Evolutionary conservation across 2,329 filamentous ascomycete species (phyloP), one percentile per base, ranked within the genome.

Genomic region (Canariomyces notabilis): DNA sequence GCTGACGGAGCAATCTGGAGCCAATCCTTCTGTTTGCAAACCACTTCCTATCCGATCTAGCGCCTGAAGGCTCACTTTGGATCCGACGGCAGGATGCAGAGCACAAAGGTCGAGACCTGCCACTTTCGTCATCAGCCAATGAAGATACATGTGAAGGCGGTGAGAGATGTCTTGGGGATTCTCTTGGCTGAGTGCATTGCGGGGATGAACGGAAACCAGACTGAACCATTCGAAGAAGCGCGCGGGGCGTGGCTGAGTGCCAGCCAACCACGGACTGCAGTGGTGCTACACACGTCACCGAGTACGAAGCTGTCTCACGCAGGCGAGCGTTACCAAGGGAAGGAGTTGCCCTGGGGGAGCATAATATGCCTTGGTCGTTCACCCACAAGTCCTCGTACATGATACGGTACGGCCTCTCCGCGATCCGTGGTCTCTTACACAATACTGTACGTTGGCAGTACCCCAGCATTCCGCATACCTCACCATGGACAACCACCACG

Each of bases 401-500:
- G n/a, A n/a, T n/a, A n/a, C n/a, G n/a, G n/a, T n/a, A n/a, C n/a
- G n/a, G n/a, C n/a, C n/a, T n/a, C n/a, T n/a, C n/a, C n/a, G n/a
- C n/a, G n/a, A n/a, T n/a, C n/a, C n/a, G n/a, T n/a, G n/a, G n/a
- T 37, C n/a, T 37, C 16, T 37, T 9, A 11, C 35, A 2, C 18
- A 37, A 14, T 37, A n/a, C 18, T 37, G 14, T 5, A 11, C 6
- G 18, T 18, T 6, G n/a, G n/a, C n/a, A 19, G 12, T 6, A 37
- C 15, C 23, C 22, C 6, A 22, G 23, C 18, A 12, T 23, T 9
- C 12, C 18, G 12, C 33, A 14, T 18, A 26, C 41, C 19, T 14
- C 42, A 38, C 11, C 42, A 44, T 44, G 42, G 34, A 21, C 19
- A 11, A n/a, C 33, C 12, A 31, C 32, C 22, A 46, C 44, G 36